These are phyloP conservation scores for Arthroderma uncinatum DNA, from an alignment of 2,329 filamentous ascomycete species.

Conservation along the genomic window DNA sequence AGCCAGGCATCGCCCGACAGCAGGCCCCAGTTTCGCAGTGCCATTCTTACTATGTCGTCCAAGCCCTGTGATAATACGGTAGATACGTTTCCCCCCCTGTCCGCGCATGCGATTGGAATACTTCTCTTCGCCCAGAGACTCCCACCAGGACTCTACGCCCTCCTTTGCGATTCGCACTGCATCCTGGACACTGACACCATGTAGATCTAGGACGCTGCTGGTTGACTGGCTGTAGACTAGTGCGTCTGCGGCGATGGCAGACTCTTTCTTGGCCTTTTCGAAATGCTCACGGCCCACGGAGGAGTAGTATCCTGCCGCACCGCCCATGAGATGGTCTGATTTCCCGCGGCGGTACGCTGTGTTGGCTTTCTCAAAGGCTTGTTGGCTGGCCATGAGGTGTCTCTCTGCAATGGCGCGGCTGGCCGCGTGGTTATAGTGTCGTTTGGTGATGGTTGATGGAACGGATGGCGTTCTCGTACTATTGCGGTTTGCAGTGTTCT, in stretches of 20 bases:
- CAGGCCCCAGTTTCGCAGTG: slow-evolving; percentile 62
- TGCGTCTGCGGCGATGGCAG: slow-evolving; percentile 56
- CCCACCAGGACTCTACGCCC: slow-evolving; percentile 65
- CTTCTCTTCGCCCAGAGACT: slow-evolving; percentile 53
- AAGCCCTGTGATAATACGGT: slow-evolving; percentile 67
- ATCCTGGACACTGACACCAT: slow-evolving; percentile 70
- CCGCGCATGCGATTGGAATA: slow-evolving; percentile 36
- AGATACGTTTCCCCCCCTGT: slow-evolving; percentile 47
- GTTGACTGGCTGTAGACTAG: slow-evolving; percentile 59
- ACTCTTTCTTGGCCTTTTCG: slow-evolving; percentile 46
- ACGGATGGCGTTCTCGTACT: background rate
- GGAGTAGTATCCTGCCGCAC: slow-evolving; percentile 65
- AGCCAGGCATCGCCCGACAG: slow-evolving; percentile 64
- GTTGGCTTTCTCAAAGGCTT: slow-evolving; percentile 48
- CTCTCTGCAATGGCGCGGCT: slow-evolving; percentile 32
- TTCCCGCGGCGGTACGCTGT: slow-evolving; percentile 49
- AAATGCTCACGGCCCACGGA: slow-evolving; percentile 57
- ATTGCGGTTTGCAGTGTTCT: background rate
- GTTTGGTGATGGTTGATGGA: background rate
- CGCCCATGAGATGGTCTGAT: slow-evolving; percentile 62
- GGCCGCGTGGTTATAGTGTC: slow-evolving; percentile 10
- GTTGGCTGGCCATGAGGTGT: slow-evolving; percentile 38
- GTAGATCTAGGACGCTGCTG: slow-evolving; percentile 56
- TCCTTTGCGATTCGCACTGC: slow-evolving; percentile 66
- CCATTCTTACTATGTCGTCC: slow-evolving; percentile 70